phyloP scores from a whole-genome alignment of 2,329 filamentous ascomycete genomes.

The Podosphaera xanthii region DNA sequence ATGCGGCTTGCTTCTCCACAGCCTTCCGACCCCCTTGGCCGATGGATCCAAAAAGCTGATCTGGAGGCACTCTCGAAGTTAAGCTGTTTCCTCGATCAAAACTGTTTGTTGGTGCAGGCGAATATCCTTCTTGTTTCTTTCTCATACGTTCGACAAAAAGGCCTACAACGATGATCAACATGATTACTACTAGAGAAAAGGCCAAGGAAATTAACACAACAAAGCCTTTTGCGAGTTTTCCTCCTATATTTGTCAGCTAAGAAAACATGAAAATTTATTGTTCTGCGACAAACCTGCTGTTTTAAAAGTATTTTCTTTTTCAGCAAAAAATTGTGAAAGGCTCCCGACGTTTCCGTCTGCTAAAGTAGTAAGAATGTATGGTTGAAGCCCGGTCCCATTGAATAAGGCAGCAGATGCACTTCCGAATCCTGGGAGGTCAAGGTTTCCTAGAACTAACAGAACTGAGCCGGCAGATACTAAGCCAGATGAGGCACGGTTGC shows the following conservation, averaged over 20 bases:
- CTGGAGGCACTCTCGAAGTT: conserved; percentile 32
- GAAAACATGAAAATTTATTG: conserved; percentile 3
- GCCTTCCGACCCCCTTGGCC: conserved; percentile 12
- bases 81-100: conserved; percentile 36
- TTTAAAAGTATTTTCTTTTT: conserved; percentile 56
- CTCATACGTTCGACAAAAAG: conserved; percentile 53
- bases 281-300: conserved; percentile 28
- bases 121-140: conserved; percentile 58
- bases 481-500: conserved; percentile 39
- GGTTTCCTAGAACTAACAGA: conserved; percentile 65
- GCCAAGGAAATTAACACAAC: conserved; percentile 63
- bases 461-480: conserved; percentile 44
- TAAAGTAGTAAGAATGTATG: conserved; percentile 59
- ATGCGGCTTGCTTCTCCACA: conserved; percentile 12
- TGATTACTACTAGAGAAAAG: conserved; percentile 54
- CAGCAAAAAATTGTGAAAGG: conserved; percentile 62
- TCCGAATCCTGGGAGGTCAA: conserved; percentile 54
- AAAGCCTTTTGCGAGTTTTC: conserved; percentile 47
- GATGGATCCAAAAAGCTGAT: conserved; percentile 22
- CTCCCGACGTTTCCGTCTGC: conserved; percentile 43
- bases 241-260: conserved; percentile 18
- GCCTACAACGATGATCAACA: conserved; percentile 53
- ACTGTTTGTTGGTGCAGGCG: conserved; percentile 48
- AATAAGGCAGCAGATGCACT: conserved; percentile 70
- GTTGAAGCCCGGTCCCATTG: conserved; percentile 56